Base-by-base conservation (phyloP, 176 grass and related monocot species). In the Puya raimondii region DNA sequence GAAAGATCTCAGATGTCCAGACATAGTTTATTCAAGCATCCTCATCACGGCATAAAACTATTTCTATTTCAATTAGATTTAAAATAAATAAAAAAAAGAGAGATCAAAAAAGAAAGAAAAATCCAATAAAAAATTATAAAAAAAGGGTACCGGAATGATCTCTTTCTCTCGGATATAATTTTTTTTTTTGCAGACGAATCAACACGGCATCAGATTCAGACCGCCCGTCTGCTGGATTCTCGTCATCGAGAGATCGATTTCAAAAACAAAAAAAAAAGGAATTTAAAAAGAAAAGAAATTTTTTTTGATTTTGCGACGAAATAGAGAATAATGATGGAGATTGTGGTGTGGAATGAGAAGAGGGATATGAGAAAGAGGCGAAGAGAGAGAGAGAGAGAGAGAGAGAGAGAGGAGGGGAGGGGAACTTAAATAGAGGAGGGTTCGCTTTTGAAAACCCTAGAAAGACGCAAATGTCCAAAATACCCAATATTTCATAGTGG, bases 201-300 rank as follows among this genome's bases (percentile, higher is more conserved):
- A 99, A 99, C 95, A 91, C 48, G 90, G 90, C 90, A 99, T 94
- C 95, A 99, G 87, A 72, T 88, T 99, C 95, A 82, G 94, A 99
- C 94, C 94, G 94, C 90, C 94, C 90, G 94, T 99, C 94, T 93
- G 94, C 90, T 91, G 15, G 3, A 56, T 56, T 82, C 75, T 91
- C 87, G 29, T 93, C 94, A 91, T 80, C 48, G 94, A 87, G 89
- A 20, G 66, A 33, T n/a, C 11, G 27, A 20, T 2, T 1, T n/a
- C 5, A 1, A 49, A 47, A 15, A 23, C 1, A 27, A 23, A 20
- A 7, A 58, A 3, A 57, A 27, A 72, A 23, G 72, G 61, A 6
- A 64, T 15, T n/a, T 21, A 17, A 15, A 47, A 16, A 49, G 16
- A 18, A 50, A 13, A 33, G 52, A 15, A 20, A 61, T 6, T 3